Evolutionary conservation across 805 yeast genomes (phyloP).

Genomic region (Candida ficus): DNA sequence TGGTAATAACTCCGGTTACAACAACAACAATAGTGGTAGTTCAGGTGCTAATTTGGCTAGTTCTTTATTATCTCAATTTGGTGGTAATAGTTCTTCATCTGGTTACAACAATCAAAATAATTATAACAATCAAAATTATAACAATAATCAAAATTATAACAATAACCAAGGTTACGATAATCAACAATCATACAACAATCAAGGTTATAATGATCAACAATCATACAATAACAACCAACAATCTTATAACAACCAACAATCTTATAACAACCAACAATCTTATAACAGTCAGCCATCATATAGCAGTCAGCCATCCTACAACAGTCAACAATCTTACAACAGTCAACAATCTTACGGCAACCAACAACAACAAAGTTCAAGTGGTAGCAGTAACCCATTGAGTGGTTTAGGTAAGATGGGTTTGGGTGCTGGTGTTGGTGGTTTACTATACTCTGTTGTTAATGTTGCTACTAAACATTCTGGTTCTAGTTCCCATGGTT

Average conservation of each 20-base stretch:
- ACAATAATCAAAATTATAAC: background rate
- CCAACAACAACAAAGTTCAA: background rate
- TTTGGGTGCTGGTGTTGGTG: slow-evolving; percentile 1
- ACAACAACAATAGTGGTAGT: background rate
- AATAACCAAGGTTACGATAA: background rate
- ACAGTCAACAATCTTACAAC: background rate
- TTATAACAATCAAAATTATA: background rate
- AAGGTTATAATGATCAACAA: background rate
- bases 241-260: background rate
- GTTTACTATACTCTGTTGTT: background rate
- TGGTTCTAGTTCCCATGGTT: background rate
- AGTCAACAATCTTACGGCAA: background rate
- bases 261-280: background rate
- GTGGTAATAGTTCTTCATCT: slow-evolving; percentile 9
- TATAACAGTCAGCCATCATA: background rate
- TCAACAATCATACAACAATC: background rate
- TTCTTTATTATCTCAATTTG: slow-evolving; percentile 10
- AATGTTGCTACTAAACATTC: background rate
- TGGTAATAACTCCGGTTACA: background rate
- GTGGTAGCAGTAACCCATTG: background rate
- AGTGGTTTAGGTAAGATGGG: background rate
- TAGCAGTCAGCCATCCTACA: background rate
- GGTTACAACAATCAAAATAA: background rate
- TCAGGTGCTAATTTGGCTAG: slow-evolving; percentile 4
- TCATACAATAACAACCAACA: background rate